Evolutionary conservation across 371 early-diverging fungal genomes (phyloP), one percentile per base, ranked within the genome.

Genomic region (Mucor velutinosus): DNA sequence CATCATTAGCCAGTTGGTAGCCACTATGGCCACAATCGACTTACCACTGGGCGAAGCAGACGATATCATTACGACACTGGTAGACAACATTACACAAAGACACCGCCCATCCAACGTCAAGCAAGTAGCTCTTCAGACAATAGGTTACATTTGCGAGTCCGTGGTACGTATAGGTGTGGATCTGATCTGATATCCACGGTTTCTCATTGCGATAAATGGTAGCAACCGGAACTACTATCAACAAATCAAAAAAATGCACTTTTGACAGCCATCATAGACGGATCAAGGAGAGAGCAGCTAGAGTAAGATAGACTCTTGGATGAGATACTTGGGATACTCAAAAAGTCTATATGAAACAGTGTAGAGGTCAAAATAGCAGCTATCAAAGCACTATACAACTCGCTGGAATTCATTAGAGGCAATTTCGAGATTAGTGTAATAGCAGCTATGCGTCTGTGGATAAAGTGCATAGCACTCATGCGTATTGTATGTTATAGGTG

Each of bases 71-170:
- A 10, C 33, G 19, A 62, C 21, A 33, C 33, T 62, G 5, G 23
- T 53, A 14, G 6, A 23, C 15, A 53, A 37, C 23, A 21, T 49
- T 17, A 62, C 53, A 2, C 7, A 30, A 14, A 21, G 12, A 39
- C 49, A 45, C 5, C 27, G n/a, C 1, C 39, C 45, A 10, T 62
- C 32, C 0, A 19, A 27, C 14, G 30, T 53, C n/a, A 62, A 53
- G 33, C 63, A 53, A 37, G 14, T 32, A 17, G 45, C 53, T 12
- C 23, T 62, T 2, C 63, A 62, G 35, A 62, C 53, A 25, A 62
- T 62, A 19, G 63, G 63, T 0, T 62, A 62, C 23, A 53, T 62
- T 6, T 62, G 63, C 35, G 63, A 62, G 37, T 51, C 63, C 35
- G n/a, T 53, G 37, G 63, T 62, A 62, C 0, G 37, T 35, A 10